These are phyloP conservation scores for Saccharomycopsis sp. DNA, from an alignment of 805 yeast genomes.

Conservation along the genomic window DNA sequence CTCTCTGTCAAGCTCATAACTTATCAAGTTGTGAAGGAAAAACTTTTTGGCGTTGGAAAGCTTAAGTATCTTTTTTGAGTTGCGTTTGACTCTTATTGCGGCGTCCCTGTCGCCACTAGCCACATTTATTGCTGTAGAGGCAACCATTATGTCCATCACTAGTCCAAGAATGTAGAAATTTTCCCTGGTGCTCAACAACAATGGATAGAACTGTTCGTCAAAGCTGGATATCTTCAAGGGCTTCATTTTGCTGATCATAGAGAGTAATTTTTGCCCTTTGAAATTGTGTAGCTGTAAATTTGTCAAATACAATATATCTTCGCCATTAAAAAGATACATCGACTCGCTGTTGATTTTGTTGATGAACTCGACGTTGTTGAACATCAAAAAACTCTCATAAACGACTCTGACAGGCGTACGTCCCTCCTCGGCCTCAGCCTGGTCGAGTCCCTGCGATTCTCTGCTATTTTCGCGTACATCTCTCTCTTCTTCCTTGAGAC, in stretches of 20 bases:
- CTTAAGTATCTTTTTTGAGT: constrained; percentile 28
- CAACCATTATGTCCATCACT: constrained; percentile 28
- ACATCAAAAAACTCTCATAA: constrained; percentile 17
- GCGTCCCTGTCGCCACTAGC: neutral
- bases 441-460: neutral
- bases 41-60: constrained; percentile 34
- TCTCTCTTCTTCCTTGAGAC: constrained; percentile 5
- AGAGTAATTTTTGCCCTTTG: neutral
- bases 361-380: constrained; percentile 20
- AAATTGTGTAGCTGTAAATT: constrained; percentile 4
- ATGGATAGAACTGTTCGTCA: constrained; percentile 26
- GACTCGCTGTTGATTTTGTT: constrained; percentile 24
- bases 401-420: neutral
- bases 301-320: constrained; percentile 25
- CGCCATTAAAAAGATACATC: constrained; percentile 36
- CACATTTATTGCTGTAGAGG: neutral
- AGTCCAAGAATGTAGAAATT: constrained; percentile 39
- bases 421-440: neutral
- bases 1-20: constrained; percentile 32
- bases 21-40: constrained; percentile 40
- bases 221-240: constrained; percentile 26
- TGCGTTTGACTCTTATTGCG: neutral
- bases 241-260: constrained; percentile 9
- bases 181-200: constrained; percentile 23
- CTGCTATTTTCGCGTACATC: neutral